Base-by-base conservation (phyloP, 192 early-diverging fungal species). In the Gorgonomyces haynaldii region DNA sequence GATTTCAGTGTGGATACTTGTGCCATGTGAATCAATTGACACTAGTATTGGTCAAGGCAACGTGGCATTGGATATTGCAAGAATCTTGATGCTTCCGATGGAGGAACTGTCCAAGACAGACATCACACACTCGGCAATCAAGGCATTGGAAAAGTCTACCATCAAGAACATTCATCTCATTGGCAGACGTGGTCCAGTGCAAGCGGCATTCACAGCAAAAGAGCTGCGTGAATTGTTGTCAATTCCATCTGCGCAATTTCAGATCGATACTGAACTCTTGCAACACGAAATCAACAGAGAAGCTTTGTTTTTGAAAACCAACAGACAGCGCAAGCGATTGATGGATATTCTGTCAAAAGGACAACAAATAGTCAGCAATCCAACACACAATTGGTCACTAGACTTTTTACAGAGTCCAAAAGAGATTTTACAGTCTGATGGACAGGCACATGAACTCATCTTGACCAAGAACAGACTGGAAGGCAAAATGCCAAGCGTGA, bases 181-280 rank as follows among this genome's bases (percentile, higher is more conserved):
- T 16, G 92, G 86, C 1, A 69, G 95, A 9, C 79, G 95, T n/a
- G 95, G 95, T 0, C 91, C 90, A 0, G 49, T 89, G 12, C 88
- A 98, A 66, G 87, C 86, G 64, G 69, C 89, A 12, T 94, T 98
- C 60, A 98, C 95, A 0, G 72, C 91, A 12, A 98, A 98, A 58
- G 95, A 98, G 43, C 67, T 98, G 13, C 81, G 95, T 9, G 95
- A 98, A 54, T 88, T 94, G 83, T 71, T 88, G 34, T 62, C 74
- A 12, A 48, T 97, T 22, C 82, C 84, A 1, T 58, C 58, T 22
- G 67, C 80, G 8, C 47, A 46, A 10, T 82, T 90, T 26, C 37
- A 66, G 31, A 71, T 77, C 42, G 86, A 96, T 53, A n/a, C 44
- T 4, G 56, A 50, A 3, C 55, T 83, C 12, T 31, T 96, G 1